These are phyloP conservation scores for Malassezia pachydermatis DNA, from an alignment of 1,284 basidiomycete genomes.

Conservation along the genomic window DNA sequence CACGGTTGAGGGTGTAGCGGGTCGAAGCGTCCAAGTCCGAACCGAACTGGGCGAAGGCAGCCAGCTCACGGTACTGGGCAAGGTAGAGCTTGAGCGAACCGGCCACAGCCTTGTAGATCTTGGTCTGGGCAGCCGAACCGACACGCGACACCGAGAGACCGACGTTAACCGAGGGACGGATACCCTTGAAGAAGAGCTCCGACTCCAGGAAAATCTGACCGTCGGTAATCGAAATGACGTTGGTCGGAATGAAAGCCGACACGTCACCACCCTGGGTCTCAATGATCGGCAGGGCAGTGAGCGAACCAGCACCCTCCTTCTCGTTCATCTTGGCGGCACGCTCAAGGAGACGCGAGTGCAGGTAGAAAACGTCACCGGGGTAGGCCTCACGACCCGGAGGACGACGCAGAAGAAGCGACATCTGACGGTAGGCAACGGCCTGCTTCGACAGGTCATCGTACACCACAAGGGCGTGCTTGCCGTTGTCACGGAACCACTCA, in stretches of 20 bases:
- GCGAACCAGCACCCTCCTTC: slow-evolving; percentile 89
- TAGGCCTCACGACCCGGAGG: slow-evolving; percentile 99
- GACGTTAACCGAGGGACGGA: slow-evolving; percentile 98
- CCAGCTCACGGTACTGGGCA: slow-evolving; percentile 99
- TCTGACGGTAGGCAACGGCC: slow-evolving; percentile 99
- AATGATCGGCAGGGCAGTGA: slow-evolving; percentile 97
- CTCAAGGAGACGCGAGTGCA: slow-evolving; percentile 98
- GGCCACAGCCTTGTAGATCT: slow-evolving; percentile 83
- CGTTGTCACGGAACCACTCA: slow-evolving; percentile 99
- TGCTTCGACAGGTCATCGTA: slow-evolving; percentile 99
- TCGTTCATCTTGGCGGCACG: slow-evolving; percentile 99
- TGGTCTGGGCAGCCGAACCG: slow-evolving; percentile 94
- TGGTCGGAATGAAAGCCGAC: slow-evolving; percentile 58
- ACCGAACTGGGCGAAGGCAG: slow-evolving; percentile 98
- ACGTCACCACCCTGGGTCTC: slow-evolving; percentile 99
- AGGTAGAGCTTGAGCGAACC: slow-evolving; percentile 99
- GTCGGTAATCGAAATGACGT: slow-evolving; percentile 48
- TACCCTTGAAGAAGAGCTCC: slow-evolving; percentile 93
- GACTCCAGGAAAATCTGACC: slow-evolving; percentile 48
- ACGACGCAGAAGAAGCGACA: slow-evolving; percentile 98
- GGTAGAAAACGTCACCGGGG: slow-evolving; percentile 99
- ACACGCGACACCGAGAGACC: slow-evolving; percentile 99
- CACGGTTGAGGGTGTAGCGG: slow-evolving; percentile 71
- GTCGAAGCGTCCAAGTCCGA: slow-evolving; percentile 98
- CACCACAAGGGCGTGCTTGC: slow-evolving; percentile 89